phyloP scores from a whole-genome alignment of 169 alveolate genomes.

The Condylostoma magnum region DNA sequence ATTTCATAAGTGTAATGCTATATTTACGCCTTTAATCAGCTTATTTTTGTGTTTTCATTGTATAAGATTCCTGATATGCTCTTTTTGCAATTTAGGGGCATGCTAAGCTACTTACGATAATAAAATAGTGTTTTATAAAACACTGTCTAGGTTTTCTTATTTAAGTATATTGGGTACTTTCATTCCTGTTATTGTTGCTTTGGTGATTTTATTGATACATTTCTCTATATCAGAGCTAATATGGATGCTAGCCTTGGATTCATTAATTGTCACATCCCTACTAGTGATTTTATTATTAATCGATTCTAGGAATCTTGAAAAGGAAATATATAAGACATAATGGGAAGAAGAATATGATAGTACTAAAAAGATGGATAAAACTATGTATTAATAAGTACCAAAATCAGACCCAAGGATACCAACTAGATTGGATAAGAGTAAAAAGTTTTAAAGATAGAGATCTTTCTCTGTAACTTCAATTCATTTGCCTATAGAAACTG shows the following conservation, averaged over 20 bases:
- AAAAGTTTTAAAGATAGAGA: too few relatives aligned
- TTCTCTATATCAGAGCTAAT: not conserved
- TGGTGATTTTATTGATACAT: not conserved
- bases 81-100: not conserved
- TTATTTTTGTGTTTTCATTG: not conserved
- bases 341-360: not conserved
- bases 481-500: too few relatives aligned
- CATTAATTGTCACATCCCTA: conserved; percentile 8
- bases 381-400: too few relatives aligned
- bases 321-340: not conserved
- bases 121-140: not conserved
- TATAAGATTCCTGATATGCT: not conserved
- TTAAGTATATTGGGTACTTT: conserved; percentile 1
- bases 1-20: not conserved
- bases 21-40: not conserved
- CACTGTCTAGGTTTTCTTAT: not conserved
- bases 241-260: conserved; percentile 25
- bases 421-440: too few relatives aligned
- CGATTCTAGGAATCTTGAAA: conserved; percentile 16
- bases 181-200: conserved; percentile 23
- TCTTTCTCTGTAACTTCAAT: too few relatives aligned
- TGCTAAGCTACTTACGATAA: conserved; percentile 12
- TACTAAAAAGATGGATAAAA: conserved; percentile 4
- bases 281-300: not conserved
- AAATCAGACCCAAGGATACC: too few relatives aligned